These are phyloP conservation scores for Hanseniaspora uvarum DNA, from an alignment of 1,139 yeast genomes.

Conservation along the genomic window DNA sequence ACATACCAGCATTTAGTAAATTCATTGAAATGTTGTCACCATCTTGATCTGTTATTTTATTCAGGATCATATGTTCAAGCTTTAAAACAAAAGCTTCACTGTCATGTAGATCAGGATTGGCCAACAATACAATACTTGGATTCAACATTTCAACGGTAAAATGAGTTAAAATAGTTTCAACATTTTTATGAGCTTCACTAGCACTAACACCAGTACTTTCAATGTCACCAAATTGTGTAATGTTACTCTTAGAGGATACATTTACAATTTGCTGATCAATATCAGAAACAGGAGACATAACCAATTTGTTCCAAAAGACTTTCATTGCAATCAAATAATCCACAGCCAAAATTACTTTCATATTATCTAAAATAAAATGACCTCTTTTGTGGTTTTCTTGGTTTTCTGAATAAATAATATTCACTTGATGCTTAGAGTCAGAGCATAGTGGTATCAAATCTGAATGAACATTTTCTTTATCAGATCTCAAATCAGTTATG, in stretches of 20 bases:
- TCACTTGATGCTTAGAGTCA: slow-evolving; percentile 61
- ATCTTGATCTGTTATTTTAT: slow-evolving; percentile 34
- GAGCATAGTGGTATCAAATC: slow-evolving; percentile 67
- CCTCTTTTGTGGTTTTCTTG: slow-evolving; percentile 37
- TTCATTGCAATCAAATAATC: slow-evolving; percentile 77
- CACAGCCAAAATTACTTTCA: slow-evolving; percentile 68
- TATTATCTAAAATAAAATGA: slow-evolving; percentile 65
- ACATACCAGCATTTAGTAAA: slow-evolving; percentile 77
- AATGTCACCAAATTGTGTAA: not conserved
- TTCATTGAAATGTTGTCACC: slow-evolving; percentile 48
- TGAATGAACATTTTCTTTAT: slow-evolving; percentile 56
- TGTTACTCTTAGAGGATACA: not conserved
- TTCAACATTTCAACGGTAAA: slow-evolving; percentile 65
- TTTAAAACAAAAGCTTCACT: slow-evolving; percentile 88
- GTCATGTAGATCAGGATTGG: slow-evolving; percentile 58
- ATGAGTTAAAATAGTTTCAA: slow-evolving; percentile 28
- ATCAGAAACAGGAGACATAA: slow-evolving; percentile 20
- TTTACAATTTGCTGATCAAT: not conserved
- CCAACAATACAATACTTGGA: slow-evolving; percentile 67
- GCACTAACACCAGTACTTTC: slow-evolving; percentile 14
- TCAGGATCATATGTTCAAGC: slow-evolving; percentile 63
- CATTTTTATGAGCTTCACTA: not conserved
- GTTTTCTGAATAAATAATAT: slow-evolving; percentile 43
- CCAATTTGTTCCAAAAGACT: slow-evolving; percentile 44
- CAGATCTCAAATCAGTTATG: slow-evolving; percentile 60